Conservation (phyloP, 1,139 yeast genomes). For the Meyerozyma guilliermondii region DNA sequence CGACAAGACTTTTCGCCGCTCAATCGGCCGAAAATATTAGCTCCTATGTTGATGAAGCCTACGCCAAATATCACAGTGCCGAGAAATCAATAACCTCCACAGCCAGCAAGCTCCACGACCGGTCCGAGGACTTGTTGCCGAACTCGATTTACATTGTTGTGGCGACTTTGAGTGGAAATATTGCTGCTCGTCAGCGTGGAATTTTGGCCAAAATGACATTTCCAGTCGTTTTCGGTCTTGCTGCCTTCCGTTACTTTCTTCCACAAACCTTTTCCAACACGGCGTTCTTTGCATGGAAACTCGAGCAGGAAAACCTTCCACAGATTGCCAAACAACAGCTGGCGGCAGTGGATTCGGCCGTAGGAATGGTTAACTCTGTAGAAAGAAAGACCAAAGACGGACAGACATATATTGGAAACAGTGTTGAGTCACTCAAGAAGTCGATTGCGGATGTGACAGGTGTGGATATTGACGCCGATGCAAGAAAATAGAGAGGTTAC, state of each 20-base stretch:
- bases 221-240: slow-evolving; percentile 64
- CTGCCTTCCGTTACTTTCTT: slow-evolving; percentile 67
- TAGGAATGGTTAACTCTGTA: slow-evolving; percentile 39
- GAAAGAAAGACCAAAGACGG: slow-evolving; percentile 33
- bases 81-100: slow-evolving; percentile 69
- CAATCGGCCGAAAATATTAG: slow-evolving; percentile 27
- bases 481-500: slow-evolving; percentile 10
- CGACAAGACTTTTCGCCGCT: slow-evolving; percentile 31
- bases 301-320: slow-evolving; percentile 65
- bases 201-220: slow-evolving; percentile 51
- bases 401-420: slow-evolving; percentile 32
- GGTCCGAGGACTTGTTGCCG: slow-evolving; percentile 71
- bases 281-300: slow-evolving; percentile 52
- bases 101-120: slow-evolving; percentile 63
- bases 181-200: slow-evolving; percentile 70
- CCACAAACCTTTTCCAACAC: slow-evolving; percentile 77
- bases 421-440: slow-evolving; percentile 41
- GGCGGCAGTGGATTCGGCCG: slow-evolving; percentile 40
- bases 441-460: slow-evolving; percentile 62
- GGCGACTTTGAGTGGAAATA: slow-evolving; percentile 77
- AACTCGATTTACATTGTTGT: slow-evolving; percentile 67
- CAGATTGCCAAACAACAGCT: slow-evolving; percentile 63
- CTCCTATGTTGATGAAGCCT: slow-evolving; percentile 29
- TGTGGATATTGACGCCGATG: slow-evolving; percentile 59
- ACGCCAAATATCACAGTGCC: slow-evolving; percentile 47